Evolutionary conservation across 805 yeast species (phyloP), one percentile per base, ranked within the genome.

Genomic region (Metschnikowia gruessii): DNA sequence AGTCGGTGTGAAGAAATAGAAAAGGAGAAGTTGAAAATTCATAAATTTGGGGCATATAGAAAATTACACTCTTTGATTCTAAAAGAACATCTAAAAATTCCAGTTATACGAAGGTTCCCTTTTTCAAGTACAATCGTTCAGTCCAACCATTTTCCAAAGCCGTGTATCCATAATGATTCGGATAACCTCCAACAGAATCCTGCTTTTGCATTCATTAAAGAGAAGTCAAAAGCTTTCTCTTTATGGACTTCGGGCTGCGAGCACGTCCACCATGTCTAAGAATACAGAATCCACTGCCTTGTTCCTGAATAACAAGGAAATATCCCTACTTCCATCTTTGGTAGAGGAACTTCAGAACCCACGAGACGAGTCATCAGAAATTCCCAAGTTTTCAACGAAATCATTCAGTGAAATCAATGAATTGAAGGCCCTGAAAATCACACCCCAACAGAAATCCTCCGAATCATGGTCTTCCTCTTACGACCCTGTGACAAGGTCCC

Each of bases 401-500:
- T 24, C 58, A 3, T 55, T 55, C 46, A 51, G 50, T 22, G 58
- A 55, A 18, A 51, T 55, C 24, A 38, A 41, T 12, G 41, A 48
- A 3, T 28, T 41, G 1, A 38, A 18, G 10, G 29, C 31, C 3
- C 15, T 41, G 5, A 26, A 42, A n/a, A 42, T 55, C 17, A 28
- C 59, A n/a, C 55, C 50, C 0, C 43, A 33, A 3, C 53, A 52
- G 6, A 46, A 40, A 9, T 48, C 48, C 7, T 54, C 51, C 13
- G 41, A 55, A n/a, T 41, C 71, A 6, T 70, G 76, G 75, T 60
- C 70, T n/a, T 69, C 75, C 0, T 62, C 59, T 37, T 66, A 68
- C 51, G 77, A 72, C 46, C 65, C 69, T 0, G 76, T 70, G 11
- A 55, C 68, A 22, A 55, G 77, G 40, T 65, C 72, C 4, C 75